Base-by-base conservation (phyloP, 441 rosid species). In the Arabidopsis lyrata region DNA sequence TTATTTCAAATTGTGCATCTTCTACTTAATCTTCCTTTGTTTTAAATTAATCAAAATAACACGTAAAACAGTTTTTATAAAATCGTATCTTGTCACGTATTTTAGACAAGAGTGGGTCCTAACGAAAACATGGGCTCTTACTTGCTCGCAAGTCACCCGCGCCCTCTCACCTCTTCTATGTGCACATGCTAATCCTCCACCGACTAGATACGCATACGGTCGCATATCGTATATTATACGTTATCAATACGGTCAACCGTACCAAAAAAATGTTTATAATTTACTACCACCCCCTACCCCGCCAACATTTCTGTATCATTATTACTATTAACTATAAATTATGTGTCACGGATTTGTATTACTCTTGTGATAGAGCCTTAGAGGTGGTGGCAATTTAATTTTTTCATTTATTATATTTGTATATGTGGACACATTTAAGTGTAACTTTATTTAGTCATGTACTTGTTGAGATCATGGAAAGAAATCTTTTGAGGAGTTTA, bases 111-210 rank as follows among this genome's bases (percentile, higher is more conserved):
- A 29, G 76, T 18, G 78, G 89, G 93, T 74, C 89, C 93, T 82
- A 53, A 72, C 1, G n/a, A 1, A 77, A 85, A 86, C 88, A 80
- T 82, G 88, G 83, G 68, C 45, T 18, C 76, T 76, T 64, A 74
- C 81, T 83, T 80, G 77, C 85, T 73, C 83, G 83, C 93, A 84
- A 88, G 85, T 86, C 73, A 66, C 72, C 54, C 59, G 70, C 79
- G 47, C 70, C 75, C 69, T 4, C 61, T 66, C 78, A 66, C 73
- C 42, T 61, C 16, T 65, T 65, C 24, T 64, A 5, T 34, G 45
- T 59, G 93, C 91, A 84, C 83, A 87, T 91, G 91, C 83, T 42
- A 16, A 34, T 45, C 66, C 70, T n/a, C 82, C 86, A 83, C 80
- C 80, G 80, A 71, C 76, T 77, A 65, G 50, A 77, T 77, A 77